Percentiles rank a stretch among this genome's conserved stretches.
phyloP scores from a whole-genome alignment of 176 grass and related monocot species.

The Triticum dicoccoides region DNA sequence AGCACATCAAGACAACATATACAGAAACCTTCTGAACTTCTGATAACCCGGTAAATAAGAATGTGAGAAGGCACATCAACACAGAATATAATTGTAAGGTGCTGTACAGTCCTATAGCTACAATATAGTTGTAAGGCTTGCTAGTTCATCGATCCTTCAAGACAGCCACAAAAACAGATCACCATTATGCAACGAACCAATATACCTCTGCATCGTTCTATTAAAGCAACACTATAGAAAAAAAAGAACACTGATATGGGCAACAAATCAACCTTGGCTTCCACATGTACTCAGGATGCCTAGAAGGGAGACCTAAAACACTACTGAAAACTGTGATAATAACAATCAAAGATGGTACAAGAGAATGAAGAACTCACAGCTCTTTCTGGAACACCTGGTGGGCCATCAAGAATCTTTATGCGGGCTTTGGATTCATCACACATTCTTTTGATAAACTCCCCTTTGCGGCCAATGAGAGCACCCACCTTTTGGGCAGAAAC shows the following conservation, averaged over 20 bases:
- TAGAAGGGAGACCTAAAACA: neutral
- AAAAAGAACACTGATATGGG: neutral
- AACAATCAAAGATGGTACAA: neutral
- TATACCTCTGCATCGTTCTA: neutral
- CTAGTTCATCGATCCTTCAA: neutral
- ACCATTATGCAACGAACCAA: neutral
- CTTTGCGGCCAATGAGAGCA: constrained; percentile 90
- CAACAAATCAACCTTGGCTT: constrained; percentile 1
- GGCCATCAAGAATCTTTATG: constrained; percentile 91
- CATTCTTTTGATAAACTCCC: constrained; percentile 93
- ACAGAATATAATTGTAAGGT: neutral
- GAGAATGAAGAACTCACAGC: constrained; percentile 50
- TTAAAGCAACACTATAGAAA: neutral
- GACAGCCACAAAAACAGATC: neutral
- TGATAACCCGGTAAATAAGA: neutral
- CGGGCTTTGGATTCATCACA: constrained; percentile 92
- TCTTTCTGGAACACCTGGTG: constrained; percentile 82
- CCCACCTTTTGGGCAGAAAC: constrained; percentile 83
- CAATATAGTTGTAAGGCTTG: neutral
- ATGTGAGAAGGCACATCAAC: neutral
- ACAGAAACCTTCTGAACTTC: neutral
- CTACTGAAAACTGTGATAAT: neutral
- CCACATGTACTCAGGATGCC: neutral
- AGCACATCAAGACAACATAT: neutral
- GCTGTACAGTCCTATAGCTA: neutral